These are phyloP conservation scores for Ceratobasidium sp. DNA, from an alignment of 1,284 basidiomycete genomes.

Conservation along the genomic window DNA sequence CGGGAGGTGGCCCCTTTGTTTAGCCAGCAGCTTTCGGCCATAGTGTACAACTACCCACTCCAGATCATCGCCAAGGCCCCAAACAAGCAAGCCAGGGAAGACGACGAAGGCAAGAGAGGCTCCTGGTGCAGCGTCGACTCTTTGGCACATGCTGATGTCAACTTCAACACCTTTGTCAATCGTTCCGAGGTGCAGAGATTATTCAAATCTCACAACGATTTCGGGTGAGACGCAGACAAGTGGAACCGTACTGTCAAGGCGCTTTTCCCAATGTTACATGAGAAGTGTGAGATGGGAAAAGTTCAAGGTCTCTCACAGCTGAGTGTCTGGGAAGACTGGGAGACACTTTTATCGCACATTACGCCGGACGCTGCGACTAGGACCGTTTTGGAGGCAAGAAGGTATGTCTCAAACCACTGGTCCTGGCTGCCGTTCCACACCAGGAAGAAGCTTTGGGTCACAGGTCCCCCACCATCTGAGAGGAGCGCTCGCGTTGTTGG, in stretches of 20 bases:
- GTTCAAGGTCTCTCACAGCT: constrained; percentile 8
- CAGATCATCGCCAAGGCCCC: constrained; percentile 19
- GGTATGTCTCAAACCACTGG: background rate
- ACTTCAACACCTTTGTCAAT: background rate
- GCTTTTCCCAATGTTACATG: background rate
- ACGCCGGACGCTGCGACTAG: background rate
- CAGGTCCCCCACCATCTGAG: background rate
- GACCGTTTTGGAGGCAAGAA: background rate
- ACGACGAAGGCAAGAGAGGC: too few species aligned
- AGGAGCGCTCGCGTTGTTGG: background rate
- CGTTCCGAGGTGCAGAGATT: background rate
- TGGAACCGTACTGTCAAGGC: constrained; percentile 7
- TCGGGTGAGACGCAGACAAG: background rate
- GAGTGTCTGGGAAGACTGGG: constrained; percentile 3
- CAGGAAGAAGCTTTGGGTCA: constrained; percentile 1
- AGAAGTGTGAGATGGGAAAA: background rate
- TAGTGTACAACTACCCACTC: background rate
- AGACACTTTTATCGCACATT: background rate
- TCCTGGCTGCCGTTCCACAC: background rate
- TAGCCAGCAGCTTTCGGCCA: background rate
- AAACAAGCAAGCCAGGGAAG: too few species aligned
- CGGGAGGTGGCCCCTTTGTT: background rate
- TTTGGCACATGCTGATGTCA: background rate
- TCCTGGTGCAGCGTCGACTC: background rate
- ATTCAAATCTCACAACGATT: background rate